Evolutionary conservation across 2,329 filamentous ascomycete genomes (phyloP).

Genomic region (Sordariomycetes sp.): DNA sequence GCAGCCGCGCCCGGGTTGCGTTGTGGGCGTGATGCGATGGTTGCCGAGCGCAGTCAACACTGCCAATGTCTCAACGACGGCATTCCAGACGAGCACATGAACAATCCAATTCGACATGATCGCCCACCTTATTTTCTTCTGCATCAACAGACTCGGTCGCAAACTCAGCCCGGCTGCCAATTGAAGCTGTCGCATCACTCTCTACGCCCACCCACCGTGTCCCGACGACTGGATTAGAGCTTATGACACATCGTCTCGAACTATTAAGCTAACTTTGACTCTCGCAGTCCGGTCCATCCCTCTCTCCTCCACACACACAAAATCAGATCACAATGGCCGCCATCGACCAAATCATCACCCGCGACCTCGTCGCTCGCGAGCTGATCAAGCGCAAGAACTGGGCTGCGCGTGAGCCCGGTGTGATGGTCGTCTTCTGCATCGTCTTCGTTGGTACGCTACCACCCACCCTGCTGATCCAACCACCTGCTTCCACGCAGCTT

Average conservation of each 20-base stretch:
- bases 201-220: too few species aligned
- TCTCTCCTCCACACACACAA: slow-evolving; percentile 10
- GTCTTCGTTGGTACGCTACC: slow-evolving; percentile 27
- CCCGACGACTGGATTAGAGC: too few species aligned
- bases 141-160: too few species aligned
- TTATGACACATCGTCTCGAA: too few species aligned
- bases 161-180: too few species aligned
- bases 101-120: not conserved
- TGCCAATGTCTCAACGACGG: not conserved
- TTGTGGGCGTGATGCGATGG: too few species aligned
- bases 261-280: too few species aligned
- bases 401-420: slow-evolving; percentile 26
- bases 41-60: not conserved
- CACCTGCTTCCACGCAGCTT: too few species aligned
- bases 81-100: not conserved
- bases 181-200: too few species aligned
- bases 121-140: too few species aligned
- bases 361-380: slow-evolving; percentile 25
- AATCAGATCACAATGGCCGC: slow-evolving; percentile 30
- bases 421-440: slow-evolving; percentile 34
- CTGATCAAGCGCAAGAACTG: slow-evolving; percentile 32
- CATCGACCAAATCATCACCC: slow-evolving; percentile 27
- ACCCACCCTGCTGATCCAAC: too few species aligned
- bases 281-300: not conserved
- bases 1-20: too few species aligned